Percentiles rank a stretch among this genome's conserved stretches.
Conservation (phyloP, 768 basidiomycete species). For the Mycena chlorophos region DNA sequence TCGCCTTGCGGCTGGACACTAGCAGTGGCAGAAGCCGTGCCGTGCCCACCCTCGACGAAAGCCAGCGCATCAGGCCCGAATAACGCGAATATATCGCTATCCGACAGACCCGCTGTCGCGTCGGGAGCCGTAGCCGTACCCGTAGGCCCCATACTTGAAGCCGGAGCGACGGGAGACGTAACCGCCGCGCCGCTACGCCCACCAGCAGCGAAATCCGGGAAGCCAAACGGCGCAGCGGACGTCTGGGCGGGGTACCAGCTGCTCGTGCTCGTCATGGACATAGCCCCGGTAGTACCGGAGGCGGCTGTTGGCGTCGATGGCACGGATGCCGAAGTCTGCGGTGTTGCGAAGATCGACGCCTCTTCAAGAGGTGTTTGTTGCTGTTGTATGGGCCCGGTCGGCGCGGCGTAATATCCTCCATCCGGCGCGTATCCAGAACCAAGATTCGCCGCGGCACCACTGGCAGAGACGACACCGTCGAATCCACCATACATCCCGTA, state of each 20-base stretch:
- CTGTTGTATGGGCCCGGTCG: no score
- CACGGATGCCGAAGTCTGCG: neutral
- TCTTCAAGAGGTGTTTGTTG: no score
- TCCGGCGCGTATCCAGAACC: neutral
- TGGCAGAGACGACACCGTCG: neutral
- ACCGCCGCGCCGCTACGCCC: no score
- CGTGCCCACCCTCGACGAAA: neutral
- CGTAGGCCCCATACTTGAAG: neutral
- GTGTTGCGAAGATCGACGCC: neutral
- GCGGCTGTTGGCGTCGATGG: no score
- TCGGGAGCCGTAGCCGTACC: neutral
- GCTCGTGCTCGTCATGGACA: neutral
- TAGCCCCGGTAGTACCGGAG: neutral
- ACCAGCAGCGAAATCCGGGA: conserved; percentile 6
- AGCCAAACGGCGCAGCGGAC: conserved; percentile 3
- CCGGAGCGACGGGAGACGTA: no score
- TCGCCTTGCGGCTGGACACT: no score
- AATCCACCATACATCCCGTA: neutral
- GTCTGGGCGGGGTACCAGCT: conserved; percentile 14
- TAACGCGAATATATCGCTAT: neutral
- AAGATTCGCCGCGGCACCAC: neutral
- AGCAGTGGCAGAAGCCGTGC: neutral
- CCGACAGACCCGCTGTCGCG: neutral
- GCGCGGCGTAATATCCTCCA: neutral
- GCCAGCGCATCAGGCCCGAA: neutral